Evolutionary conservation across 129 eudicot genomes (phyloP).

Genomic region (Erigeron canadensis): DNA sequence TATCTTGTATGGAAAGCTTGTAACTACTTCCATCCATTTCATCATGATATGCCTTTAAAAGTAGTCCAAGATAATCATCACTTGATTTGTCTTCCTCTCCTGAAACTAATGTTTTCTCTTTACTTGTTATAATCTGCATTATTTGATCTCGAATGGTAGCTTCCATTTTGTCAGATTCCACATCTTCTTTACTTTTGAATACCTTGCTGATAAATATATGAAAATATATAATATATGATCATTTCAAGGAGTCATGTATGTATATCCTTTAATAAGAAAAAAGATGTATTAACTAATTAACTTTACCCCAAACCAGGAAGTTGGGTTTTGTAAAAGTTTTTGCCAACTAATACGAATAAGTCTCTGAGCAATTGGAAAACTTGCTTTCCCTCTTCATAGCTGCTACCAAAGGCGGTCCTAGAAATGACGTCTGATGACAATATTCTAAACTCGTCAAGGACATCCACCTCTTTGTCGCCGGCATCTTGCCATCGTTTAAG

Average conservation of each 20-base stretch:
- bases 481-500: slow-evolving; percentile 37
- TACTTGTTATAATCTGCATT: slow-evolving; percentile 18
- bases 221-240: neutral
- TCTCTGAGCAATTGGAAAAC: slow-evolving; percentile 20
- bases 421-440: slow-evolving; percentile 37
- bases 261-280: neutral
- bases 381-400: slow-evolving; percentile 29
- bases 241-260: neutral
- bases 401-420: slow-evolving; percentile 36
- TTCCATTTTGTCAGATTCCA: slow-evolving; percentile 21
- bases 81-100: slow-evolving; percentile 30
- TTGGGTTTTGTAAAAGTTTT: neutral
- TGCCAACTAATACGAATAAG: slow-evolving; percentile 5
- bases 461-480: slow-evolving; percentile 32
- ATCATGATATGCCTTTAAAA: slow-evolving; percentile 40
- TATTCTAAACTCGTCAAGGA: slow-evolving; percentile 27
- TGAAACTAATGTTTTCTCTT: neutral
- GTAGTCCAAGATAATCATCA: slow-evolving; percentile 61
- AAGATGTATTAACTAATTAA: neutral
- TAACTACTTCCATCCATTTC: slow-evolving; percentile 35
- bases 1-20: slow-evolving; percentile 50
- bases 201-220: slow-evolving; percentile 13
- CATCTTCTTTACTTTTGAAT: slow-evolving; percentile 24
- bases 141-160: slow-evolving; percentile 16
- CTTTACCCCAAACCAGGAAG: slow-evolving; percentile 22